These are phyloP conservation scores for Starmerella tilneyi DNA, from an alignment of 805 yeast species.

Conservation along the genomic window DNA sequence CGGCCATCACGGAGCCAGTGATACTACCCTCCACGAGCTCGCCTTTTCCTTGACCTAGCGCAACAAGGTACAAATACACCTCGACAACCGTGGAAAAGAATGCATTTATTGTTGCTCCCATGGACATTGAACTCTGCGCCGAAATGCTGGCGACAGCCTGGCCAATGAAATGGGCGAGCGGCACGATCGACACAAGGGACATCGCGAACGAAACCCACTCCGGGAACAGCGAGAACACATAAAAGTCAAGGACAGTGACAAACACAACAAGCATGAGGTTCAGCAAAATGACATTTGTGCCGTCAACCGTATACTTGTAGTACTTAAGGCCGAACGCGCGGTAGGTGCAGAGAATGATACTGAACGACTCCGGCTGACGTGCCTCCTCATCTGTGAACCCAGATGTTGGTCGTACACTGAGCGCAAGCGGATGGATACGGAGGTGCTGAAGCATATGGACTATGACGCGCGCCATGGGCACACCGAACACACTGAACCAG, in stretches of 20 bases:
- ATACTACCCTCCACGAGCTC: conserved; percentile 89
- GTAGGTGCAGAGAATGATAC: conserved; percentile 74
- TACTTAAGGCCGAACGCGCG: conserved; percentile 87
- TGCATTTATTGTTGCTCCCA: conserved; percentile 96
- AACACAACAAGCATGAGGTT: conserved; percentile 70
- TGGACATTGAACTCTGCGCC: conserved; percentile 97
- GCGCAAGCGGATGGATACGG: conserved; percentile 81
- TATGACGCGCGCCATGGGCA: conserved; percentile 84
- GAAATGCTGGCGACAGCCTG: conserved; percentile 99
- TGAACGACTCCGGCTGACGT: conserved; percentile 31
- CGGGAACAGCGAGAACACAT: conserved; percentile 43
- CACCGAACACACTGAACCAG: conserved; percentile 79
- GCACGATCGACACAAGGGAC: conserved; percentile 76
- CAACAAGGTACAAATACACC: conserved; percentile 83
- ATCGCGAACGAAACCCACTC: conserved; percentile 54
- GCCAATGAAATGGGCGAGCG: conserved; percentile 92
- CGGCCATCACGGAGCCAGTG: conserved; percentile 88
- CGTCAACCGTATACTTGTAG: conserved; percentile 92
- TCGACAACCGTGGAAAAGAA: conserved; percentile 95
- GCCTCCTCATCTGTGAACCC: conserved; percentile 33
- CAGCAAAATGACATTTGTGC: conserved; percentile 86
- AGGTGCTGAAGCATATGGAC: conserved; percentile 61
- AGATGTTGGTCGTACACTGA: conserved; percentile 52
- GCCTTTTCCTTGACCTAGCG: conserved; percentile 75
- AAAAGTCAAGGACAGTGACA: conserved; percentile 74